Evolutionary conservation across 108 stramenopile genomes (phyloP).

Genomic region (Bacterosira constricta): DNA sequence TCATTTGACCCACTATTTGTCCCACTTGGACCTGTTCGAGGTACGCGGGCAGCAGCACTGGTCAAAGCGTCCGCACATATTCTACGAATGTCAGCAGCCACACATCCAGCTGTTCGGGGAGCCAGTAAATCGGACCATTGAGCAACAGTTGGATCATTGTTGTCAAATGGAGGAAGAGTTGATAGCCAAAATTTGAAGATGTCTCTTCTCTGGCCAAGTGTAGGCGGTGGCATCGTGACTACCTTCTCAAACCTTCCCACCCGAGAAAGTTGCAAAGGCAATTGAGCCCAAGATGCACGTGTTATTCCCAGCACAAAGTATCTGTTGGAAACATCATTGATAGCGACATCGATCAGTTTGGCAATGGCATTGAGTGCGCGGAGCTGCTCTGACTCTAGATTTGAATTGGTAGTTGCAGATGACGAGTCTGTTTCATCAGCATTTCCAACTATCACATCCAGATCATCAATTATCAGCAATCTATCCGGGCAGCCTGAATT

Average conservation of each 20-base stretch:
- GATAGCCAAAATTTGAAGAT: conserved; percentile 60
- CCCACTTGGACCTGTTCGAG: neutral
- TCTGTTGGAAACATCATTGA: neutral
- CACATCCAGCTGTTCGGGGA: conserved; percentile 71
- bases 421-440: conserved; percentile 29
- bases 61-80: conserved; percentile 72
- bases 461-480: conserved; percentile 73
- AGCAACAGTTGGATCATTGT: neutral
- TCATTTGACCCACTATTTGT: neutral
- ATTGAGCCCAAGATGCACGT: conserved; percentile 40
- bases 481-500: conserved; percentile 3
- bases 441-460: conserved; percentile 57
- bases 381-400: conserved; percentile 50
- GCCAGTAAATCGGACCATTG: conserved; percentile 64
- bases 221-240: conserved; percentile 70
- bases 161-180: conserved; percentile 23
- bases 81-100: conserved; percentile 73
- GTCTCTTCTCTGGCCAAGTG: conserved; percentile 60
- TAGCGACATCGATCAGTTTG: conserved; percentile 51
- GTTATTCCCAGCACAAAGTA: conserved; percentile 61
- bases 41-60: conserved; percentile 30
- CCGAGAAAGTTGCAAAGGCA: conserved; percentile 61
- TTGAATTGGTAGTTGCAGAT: neutral
- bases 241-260: conserved; percentile 74
- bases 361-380: conserved; percentile 59